Base-by-base conservation (phyloP, 202 grass and related monocot species). In the Schoenoplectus triqueter region DNA sequence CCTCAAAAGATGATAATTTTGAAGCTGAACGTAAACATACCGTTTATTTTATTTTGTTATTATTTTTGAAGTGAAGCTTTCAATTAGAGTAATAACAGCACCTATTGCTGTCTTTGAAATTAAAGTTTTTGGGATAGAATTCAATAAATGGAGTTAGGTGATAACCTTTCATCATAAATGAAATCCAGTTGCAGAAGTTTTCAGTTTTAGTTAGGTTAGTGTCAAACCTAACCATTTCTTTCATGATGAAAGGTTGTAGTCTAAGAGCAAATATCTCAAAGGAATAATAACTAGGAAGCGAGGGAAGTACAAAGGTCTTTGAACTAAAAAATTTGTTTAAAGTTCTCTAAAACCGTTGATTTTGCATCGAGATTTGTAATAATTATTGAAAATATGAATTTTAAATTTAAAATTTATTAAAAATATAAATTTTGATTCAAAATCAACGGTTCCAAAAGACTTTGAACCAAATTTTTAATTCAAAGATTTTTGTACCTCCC, bases 141-240 rank as follows among this genome's bases (percentile, higher is more conserved):
- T 67, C 46, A 68, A 64, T 67, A 82, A 68, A 82, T 82, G 80
- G 59, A 54, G 80, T 82, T 64, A 31, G 60, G 64, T 82, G 80
- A 81, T 82, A 68, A n/a, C n/a, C n/a, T n/a, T n/a, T n/a, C n/a
- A n/a, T n/a, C n/a, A n/a, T n/a, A n/a, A n/a, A n/a, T n/a, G n/a
- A n/a, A n/a, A 45, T 67, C 18, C 64, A 68, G 61, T 82, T 68
- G 4, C 20, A n/a, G 64, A 82, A 82, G 80, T 80, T 68, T 66
- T 49, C 20, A 50, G 49, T 83, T 59, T 39, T 71, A 10, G 40
- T 49, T 45, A 64, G 79, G 46, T 82, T 63, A 66, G 42, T 83
- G 64, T 59, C 48, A 13, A 42, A 83, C 81, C 81, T 83, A 83
- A 83, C 81, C 65, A 71, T 71, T 71, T 83, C 48, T 83, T 68